Evolutionary conservation across 345 rosid genomes (phyloP).

Genomic region (Syzygium jambos): DNA sequence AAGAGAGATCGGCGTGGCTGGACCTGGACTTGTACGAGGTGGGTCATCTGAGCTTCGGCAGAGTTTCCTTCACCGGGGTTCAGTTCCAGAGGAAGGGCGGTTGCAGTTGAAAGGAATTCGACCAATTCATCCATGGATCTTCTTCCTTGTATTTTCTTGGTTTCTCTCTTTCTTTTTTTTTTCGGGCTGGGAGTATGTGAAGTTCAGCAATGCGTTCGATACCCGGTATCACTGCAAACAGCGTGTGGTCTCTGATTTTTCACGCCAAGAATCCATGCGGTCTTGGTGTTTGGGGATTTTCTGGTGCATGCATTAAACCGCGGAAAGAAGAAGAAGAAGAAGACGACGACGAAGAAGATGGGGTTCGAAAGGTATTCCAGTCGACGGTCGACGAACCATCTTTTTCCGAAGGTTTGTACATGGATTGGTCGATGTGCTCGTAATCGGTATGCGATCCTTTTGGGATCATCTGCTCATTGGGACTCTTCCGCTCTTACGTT

Average conservation of each 20-base stretch:
- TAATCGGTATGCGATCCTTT: neutral
- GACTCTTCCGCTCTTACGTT: neutral
- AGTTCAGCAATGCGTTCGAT: neutral
- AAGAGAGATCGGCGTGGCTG: slow-evolving; percentile 34
- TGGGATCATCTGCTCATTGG: neutral
- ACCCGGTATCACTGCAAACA: neutral
- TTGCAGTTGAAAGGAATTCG: neutral
- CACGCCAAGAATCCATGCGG: neutral
- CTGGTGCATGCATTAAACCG: neutral
- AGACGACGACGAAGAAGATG: neutral
- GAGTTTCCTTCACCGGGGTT: slow-evolving; percentile 63
- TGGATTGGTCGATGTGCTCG: neutral
- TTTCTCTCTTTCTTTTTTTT: neutral
- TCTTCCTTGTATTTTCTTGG: neutral
- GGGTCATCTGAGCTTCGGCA: slow-evolving; percentile 87
- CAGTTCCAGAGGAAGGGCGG: slow-evolving; percentile 1
- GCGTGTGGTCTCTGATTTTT: no score
- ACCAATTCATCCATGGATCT: neutral
- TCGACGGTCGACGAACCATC: neutral
- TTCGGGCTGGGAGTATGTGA: neutral
- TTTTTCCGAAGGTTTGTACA: neutral
- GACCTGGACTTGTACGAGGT: slow-evolving; percentile 72
- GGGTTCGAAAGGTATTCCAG: neutral
- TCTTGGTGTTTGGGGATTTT: neutral
- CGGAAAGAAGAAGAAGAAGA: neutral